Evolutionary conservation across 2,329 filamentous ascomycete genomes (phyloP).

Genomic region (Ambrosiella xylebori): DNA sequence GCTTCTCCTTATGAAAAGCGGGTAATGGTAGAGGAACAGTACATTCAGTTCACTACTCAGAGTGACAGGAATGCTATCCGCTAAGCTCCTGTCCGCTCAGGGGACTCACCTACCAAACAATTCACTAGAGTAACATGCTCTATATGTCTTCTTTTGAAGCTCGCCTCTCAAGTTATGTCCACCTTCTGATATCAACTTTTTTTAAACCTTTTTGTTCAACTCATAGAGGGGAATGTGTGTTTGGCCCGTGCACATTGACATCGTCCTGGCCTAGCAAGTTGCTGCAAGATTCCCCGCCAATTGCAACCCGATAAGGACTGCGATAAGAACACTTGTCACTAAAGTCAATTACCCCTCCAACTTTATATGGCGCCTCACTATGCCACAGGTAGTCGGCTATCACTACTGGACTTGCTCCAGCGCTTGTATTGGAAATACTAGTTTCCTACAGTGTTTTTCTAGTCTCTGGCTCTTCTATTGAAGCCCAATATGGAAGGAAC

Average conservation of each 20-base stretch:
- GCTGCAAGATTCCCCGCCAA: constrained; percentile 2
- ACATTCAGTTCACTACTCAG: not conserved
- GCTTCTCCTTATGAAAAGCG: constrained; percentile 2
- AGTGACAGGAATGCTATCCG: not conserved
- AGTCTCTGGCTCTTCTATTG: not conserved
- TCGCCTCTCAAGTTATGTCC: not conserved
- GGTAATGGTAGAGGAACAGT: not conserved
- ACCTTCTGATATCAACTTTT: not conserved
- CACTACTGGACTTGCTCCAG: not conserved
- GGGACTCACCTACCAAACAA: not conserved
- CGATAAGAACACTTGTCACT: constrained; percentile 4
- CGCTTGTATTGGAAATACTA: not conserved
- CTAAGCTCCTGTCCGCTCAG: not conserved
- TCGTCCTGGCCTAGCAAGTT: not conserved
- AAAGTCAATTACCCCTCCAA: constrained; percentile 7
- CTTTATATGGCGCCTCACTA: not conserved
- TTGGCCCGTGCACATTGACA: constrained; percentile 1
- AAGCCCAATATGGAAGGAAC: not conserved
- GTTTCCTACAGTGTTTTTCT: not conserved
- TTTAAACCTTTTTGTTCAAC: not conserved
- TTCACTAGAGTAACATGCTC: no score
- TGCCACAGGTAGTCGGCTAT: constrained; percentile 1
- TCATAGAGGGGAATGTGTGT: not conserved
- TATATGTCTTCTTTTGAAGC: no score
- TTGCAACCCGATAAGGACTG: not conserved